Percentiles rank a stretch among this genome's conserved stretches.
Evolutionary conservation across 352 stramenopile genomes (phyloP).

Genomic region (Phytophthora macrochlamydospora): DNA sequence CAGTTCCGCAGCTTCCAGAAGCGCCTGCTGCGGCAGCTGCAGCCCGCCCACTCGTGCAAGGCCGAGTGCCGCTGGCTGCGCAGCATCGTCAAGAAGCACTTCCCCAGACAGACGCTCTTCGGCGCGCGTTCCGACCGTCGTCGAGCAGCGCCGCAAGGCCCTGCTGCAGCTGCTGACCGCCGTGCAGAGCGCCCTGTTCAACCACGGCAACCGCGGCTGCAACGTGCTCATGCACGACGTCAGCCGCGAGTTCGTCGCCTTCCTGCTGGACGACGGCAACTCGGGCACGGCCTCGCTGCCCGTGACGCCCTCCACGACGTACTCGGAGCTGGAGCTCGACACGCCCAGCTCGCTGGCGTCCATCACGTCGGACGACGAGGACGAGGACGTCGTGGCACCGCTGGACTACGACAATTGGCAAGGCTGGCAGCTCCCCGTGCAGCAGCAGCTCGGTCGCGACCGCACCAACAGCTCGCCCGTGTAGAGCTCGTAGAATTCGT

Average conservation of each 20-base stretch:
- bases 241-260: conserved; percentile 35
- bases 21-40: conserved; percentile 46
- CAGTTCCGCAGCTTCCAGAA: conserved; percentile 59
- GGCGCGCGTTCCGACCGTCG: conserved; percentile 26
- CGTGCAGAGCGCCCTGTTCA: conserved; percentile 38
- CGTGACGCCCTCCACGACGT: conserved; percentile 12
- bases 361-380: conserved; percentile 35
- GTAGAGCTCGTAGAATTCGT: conserved; percentile 8
- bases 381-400: conserved; percentile 24
- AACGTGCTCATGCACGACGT: conserved; percentile 39
- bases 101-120: conserved; percentile 49
- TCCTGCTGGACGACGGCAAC: conserved; percentile 31
- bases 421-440: conserved; percentile 27
- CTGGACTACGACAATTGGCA: conserved; percentile 24
- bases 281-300: conserved; percentile 19
- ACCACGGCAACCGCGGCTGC: conserved; percentile 44
- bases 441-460: conserved; percentile 26
- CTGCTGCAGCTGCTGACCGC: conserved; percentile 36
- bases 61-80: conserved; percentile 70
- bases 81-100: conserved; percentile 64
- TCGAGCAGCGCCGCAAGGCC: conserved; percentile 37
- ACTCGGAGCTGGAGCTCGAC: background rate
- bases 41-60: conserved; percentile 63
- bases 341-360: conserved; percentile 15
- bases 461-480: conserved; percentile 26